Percentiles rank a stretch among this genome's conserved stretches.
These are phyloP conservation scores for Annulohypoxylon bovei DNA, from an alignment of 495 filamentous ascomycete species.

Conservation along the genomic window DNA sequence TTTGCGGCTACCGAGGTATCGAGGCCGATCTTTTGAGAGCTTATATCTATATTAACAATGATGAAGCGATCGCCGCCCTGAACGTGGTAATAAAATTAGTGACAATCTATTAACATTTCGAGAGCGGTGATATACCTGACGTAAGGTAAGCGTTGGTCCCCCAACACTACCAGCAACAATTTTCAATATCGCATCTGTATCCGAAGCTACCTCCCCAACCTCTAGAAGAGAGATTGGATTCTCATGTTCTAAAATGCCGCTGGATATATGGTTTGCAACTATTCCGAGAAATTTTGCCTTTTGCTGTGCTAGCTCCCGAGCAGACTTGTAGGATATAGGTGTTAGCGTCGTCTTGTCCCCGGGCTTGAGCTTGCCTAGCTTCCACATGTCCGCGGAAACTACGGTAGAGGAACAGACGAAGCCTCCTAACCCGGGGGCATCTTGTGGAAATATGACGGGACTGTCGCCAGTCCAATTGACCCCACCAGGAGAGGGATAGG, in stretches of 20 bases:
- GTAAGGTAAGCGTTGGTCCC: conserved; percentile 12
- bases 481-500: conserved; percentile 61
- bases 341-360: conserved; percentile 63
- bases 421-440: conserved; percentile 68
- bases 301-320: conserved; percentile 16
- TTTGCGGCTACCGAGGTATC: conserved; percentile 29
- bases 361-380: conserved; percentile 68
- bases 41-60: conserved; percentile 14
- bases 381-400: conserved; percentile 66
- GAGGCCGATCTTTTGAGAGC: conserved; percentile 19
- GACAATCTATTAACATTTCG: not conserved
- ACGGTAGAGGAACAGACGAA: conserved; percentile 65
- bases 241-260: not conserved
- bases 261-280: conserved; percentile 8
- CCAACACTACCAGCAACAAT: not conserved
- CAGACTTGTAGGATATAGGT: conserved; percentile 24
- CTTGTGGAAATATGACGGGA: conserved; percentile 66
- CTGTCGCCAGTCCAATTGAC: conserved; percentile 69
- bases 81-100: not conserved
- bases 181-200: conserved; percentile 21
- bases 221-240: conserved; percentile 9
- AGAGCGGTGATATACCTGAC: conserved; percentile 13
- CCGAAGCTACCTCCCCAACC: not conserved
- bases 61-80: conserved; percentile 34
- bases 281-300: conserved; percentile 4